Conservation (phyloP, 805 yeast species). For the Saccharomycopsis selenospora region DNA sequence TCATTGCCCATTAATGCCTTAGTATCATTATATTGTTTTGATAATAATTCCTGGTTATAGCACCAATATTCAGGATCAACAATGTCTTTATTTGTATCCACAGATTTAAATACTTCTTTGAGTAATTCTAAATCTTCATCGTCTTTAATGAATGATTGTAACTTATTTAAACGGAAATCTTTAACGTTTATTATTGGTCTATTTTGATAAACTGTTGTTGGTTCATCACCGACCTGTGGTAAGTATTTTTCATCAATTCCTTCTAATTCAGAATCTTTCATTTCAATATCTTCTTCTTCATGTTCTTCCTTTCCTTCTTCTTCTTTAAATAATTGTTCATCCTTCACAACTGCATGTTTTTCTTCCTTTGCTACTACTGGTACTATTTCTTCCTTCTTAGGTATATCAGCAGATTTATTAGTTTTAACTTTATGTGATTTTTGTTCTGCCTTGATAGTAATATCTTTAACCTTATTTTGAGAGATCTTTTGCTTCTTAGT, state of each 20-base stretch:
- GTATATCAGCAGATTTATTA: too few species aligned
- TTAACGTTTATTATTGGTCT: slow-evolving; percentile 22
- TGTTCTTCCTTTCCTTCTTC: slow-evolving; percentile 7
- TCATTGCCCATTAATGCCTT: background rate
- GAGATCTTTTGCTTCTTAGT: background rate
- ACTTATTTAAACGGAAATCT: slow-evolving; percentile 36
- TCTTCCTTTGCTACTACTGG: too few species aligned
- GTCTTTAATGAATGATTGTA: slow-evolving; percentile 57
- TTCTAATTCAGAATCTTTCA: slow-evolving; percentile 26
- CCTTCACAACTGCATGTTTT: background rate
- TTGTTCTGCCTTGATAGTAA: background rate
- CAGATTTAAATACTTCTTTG: slow-evolving; percentile 34
- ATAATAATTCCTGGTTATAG: slow-evolving; percentile 42
- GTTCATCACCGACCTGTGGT: slow-evolving; percentile 42
- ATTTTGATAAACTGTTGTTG: slow-evolving; percentile 50
- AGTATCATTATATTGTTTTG: background rate
- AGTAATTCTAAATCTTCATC: slow-evolving; percentile 63
- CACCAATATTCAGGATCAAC: slow-evolving; percentile 50
- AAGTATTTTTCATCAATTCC: slow-evolving; percentile 33
- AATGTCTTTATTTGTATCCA: slow-evolving; percentile 26
- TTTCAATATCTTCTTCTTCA: slow-evolving; percentile 16
- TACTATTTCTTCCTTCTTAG: background rate
- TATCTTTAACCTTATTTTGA: slow-evolving; percentile 1
- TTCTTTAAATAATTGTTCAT: background rate
- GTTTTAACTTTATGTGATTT: background rate